Evolutionary conservation across 192 early-diverging fungal genomes (phyloP).

Genomic region (Podochytrium sp.): DNA sequence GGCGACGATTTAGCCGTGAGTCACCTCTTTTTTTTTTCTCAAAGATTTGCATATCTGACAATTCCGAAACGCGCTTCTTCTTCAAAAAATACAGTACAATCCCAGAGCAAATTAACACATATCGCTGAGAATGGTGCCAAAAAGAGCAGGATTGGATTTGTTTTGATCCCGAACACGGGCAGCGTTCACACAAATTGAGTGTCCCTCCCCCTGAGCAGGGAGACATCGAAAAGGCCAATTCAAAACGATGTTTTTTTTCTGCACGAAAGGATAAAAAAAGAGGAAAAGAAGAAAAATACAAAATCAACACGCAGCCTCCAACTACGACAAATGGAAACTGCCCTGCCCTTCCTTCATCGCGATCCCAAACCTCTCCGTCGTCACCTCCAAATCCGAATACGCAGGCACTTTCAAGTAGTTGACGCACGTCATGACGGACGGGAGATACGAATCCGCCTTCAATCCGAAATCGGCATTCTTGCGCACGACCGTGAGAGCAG

Average conservation of each 20-base stretch:
- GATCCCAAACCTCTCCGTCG: constrained; percentile 66
- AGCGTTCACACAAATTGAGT: too few relatives aligned
- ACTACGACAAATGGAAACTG: constrained; percentile 56
- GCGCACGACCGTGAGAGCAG: constrained; percentile 85
- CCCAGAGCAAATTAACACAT: too few relatives aligned
- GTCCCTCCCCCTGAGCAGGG: too few relatives aligned
- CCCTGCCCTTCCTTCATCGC: constrained; percentile 87
- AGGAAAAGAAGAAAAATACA: neutral
- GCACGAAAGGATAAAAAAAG: neutral
- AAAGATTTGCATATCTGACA: too few relatives aligned
- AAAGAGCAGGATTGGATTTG: too few relatives aligned
- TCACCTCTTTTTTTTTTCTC: too few relatives aligned
- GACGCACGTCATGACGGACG: constrained; percentile 95
- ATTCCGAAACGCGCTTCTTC: too few relatives aligned
- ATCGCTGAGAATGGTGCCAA: too few relatives aligned
- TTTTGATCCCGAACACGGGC: too few relatives aligned
- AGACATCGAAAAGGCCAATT: too few relatives aligned
- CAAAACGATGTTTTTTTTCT: neutral
- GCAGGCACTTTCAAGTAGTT: constrained; percentile 94
- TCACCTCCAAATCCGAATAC: constrained; percentile 68
- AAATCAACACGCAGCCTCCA: neutral
- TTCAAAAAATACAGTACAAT: too few relatives aligned
- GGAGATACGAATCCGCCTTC: constrained; percentile 77
- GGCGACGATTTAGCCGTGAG: too few relatives aligned
- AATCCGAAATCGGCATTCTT: constrained; percentile 61